Evolutionary conservation across 805 yeast species (phyloP), one percentile per base, ranked within the genome.

Genomic region (Wickerhamomyces alni): DNA sequence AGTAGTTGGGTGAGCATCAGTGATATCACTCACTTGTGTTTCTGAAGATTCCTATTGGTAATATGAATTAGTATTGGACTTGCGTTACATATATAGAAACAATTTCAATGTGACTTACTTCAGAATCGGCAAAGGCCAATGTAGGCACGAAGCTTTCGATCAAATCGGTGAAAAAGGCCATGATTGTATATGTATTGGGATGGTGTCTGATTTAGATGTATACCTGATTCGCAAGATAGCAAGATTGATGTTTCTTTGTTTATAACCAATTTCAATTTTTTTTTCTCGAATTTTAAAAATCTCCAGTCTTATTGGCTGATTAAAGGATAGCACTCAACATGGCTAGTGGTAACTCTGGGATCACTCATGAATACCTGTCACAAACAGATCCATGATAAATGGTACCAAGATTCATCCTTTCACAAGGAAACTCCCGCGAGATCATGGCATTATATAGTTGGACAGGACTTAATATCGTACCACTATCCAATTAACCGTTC

Each of bases 111-210:
- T 15, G 12, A 18, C 41, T 15, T 42, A 38, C 49, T 17, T 50
- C 54, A 40, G 56, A 67, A 48, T 85, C 95, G 54, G 95, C 96
- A 66, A 74, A 79, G 33, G 94, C 95, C 46, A 73, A 72, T 51
- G 83, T 73, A 59, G 96, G 95, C 51, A 78, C 70, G 50, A 85
- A 70, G 41, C 82, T 72, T 62, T 87, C 95, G 66, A 84, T 79
- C 60, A 87, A 66, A 61, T 83, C 91, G 13, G 46, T n/a, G 5
- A 47, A 30, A 38, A 47, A 39, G 15, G 51, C 41, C 51, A 47
- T 47, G 24, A 35, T 33, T 28, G 31, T 21, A 9, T 21, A 7
- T 6, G 24, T 6, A 21, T 21, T 21, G 24, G 24, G 9, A 21
- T 21, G 24, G 9, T 7, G 24, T 7, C 24, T 21, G 24, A 9